Percentiles rank a stretch among this genome's conserved stretches.
These are phyloP conservation scores for Curvularia sp. DNA, from an alignment of 2,329 filamentous ascomycete genomes.

Conservation along the genomic window DNA sequence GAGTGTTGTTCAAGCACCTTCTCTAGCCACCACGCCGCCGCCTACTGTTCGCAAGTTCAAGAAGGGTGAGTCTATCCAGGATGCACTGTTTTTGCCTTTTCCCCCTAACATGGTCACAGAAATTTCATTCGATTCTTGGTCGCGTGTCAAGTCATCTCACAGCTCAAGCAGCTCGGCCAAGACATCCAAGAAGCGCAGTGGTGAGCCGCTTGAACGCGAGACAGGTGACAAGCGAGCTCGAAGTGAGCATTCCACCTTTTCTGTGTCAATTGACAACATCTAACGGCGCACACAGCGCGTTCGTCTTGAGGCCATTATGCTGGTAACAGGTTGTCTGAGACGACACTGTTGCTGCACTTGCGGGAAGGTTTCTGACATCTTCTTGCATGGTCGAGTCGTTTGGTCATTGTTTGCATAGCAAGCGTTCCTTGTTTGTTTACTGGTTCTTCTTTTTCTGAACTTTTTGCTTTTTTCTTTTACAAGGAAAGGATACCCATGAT, in stretches of 20 bases:
- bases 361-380: neutral
- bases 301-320: conserved; percentile 17
- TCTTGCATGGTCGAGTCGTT: conserved; percentile 5
- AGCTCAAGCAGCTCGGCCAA: conserved; percentile 48
- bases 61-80: conserved; percentile 56
- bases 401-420: conserved; percentile 27
- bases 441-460: neutral
- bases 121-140: conserved; percentile 69
- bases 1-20: conserved; percentile 62
- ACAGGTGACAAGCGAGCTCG: conserved; percentile 41
- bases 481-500: conserved; percentile 27
- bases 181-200: conserved; percentile 48
- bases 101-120: conserved; percentile 26
- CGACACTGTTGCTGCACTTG: neutral
- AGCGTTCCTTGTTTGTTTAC: conserved; percentile 16
- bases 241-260: conserved; percentile 40
- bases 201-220: conserved; percentile 39
- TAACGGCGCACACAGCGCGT: conserved; percentile 33
- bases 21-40: conserved; percentile 56
- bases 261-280: conserved; percentile 38
- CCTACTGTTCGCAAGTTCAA: conserved; percentile 68
- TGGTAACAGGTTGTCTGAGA: neutral
- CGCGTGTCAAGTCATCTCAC: conserved; percentile 64
- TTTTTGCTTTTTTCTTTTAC: conserved; percentile 11
- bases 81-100: too few relatives aligned